Base-by-base conservation (phyloP, 345 rosid genomes). In the Populus deltoides region DNA sequence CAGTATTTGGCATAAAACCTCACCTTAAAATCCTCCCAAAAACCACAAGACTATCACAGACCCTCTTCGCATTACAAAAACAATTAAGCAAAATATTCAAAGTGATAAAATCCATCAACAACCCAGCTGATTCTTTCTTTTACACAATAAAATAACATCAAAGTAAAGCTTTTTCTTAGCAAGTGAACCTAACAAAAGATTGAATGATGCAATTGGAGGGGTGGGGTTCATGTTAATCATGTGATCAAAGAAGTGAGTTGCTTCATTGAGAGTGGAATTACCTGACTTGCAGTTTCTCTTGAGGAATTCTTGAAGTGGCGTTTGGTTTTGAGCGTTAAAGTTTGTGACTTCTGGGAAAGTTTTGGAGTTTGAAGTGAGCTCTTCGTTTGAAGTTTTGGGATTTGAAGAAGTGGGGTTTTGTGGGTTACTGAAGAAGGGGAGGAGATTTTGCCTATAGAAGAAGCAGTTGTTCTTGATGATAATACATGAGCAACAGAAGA, bases 51-150 rank as follows among this genome's bases (percentile, higher is more conserved):
- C 86, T 86, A 33, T 66, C 84, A 49, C 68, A 11, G 1, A 74
- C 61, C 59, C 80, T 71, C 49, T 71, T 41, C 69, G 24, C 51
- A 59, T 47, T 55, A 25, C 83, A 82, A 38, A 78, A 78, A 65
- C 81, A 84, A 78, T 78, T 78, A 35, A 82, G 27, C 78, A 86
- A 43, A 45, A 83, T 75, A 53, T 81, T 85, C 72, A 87, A 75
- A 10, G 80, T 74, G 75, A 74, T 47, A 39, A 78, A 82, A 82
- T 79, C 77, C 16, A 51, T 49, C 36, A 74, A 38, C 55, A 83
- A 72, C 20, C 83, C 78, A 15, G 35, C 17, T n/a, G 67, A 22
- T 20, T 25, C 71, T 73, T 73, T 72, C 66, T 80, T 12, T 41
- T 24, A 68, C 63, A 78, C 36, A 77, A 45, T 20, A 72, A 70